Evolutionary conservation across 169 alveolate species (phyloP).

Genomic region (Babesia ovis): DNA sequence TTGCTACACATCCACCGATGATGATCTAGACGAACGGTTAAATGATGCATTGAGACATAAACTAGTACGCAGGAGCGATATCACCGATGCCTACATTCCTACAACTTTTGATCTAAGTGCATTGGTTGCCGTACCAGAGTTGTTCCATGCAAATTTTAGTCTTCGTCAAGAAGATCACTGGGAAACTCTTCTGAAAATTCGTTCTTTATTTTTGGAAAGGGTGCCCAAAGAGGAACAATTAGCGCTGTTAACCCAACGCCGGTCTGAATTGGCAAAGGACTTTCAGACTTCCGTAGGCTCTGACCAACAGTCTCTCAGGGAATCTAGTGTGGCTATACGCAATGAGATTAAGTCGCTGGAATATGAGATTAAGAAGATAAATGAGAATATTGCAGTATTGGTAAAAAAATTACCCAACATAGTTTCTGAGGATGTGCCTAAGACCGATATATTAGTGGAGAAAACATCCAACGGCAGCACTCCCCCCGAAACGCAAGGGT

Average conservation of each 20-base stretch:
- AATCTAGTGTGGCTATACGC: conserved; percentile 8
- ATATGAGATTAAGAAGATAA: neutral
- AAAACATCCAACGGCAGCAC: neutral
- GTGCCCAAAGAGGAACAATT: neutral
- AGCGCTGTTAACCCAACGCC: neutral
- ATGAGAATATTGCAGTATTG: conserved; percentile 1
- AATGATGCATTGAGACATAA: conserved; percentile 9
- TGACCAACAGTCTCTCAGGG: conserved; percentile 17
- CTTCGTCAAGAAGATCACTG: conserved; percentile 52
- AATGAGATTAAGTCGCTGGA: conserved; percentile 22
- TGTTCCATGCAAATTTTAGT: conserved; percentile 51
- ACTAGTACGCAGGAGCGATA: conserved; percentile 3
- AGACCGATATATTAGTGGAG: conserved; percentile 18
- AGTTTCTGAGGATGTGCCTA: conserved; percentile 36
- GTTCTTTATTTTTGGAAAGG: conserved; percentile 2
- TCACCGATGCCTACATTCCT: conserved; percentile 13
- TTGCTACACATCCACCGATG: neutral
- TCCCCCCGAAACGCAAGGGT: neutral
- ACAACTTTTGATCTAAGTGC: conserved; percentile 24
- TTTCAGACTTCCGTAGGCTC: conserved; percentile 8
- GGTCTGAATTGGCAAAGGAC: conserved; percentile 44
- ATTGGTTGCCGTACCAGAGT: conserved; percentile 51
- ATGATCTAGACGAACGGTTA: conserved; percentile 7
- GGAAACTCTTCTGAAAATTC: conserved; percentile 25
- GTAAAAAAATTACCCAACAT: conserved; percentile 32